Base-by-base conservation (phyloP, 2,329 filamentous ascomycete species). In the Chalara sp. region DNA sequence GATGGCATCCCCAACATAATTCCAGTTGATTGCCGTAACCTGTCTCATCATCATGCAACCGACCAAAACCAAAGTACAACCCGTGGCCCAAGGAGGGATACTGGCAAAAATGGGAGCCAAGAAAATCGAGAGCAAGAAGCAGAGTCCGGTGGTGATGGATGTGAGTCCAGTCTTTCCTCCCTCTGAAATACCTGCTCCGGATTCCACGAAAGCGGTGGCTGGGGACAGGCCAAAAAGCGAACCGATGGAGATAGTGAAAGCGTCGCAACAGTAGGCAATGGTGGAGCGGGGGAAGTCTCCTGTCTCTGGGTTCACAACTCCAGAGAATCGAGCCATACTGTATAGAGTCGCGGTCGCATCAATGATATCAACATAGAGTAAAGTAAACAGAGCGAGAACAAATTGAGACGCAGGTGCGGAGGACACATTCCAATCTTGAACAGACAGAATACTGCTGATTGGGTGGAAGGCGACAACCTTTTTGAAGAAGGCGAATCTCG, bases 281-380 rank as follows among this genome's bases (percentile, higher is more conserved):
- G 89, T 89, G 2, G 87, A 91, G 42, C 89, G 84, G 48, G 91
- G 87, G 56, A 96, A 96, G 64, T 95, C 89, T n/a, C 84, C 81
- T 2, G 85, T 81, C 43, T 79, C 74, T 58, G 76, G 68, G 62
- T 84, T 76, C 57, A 86, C 80, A 43, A 79, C 77, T 31, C 81
- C 80, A 54, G 80, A 83, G 69, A 89, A 89, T 28, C 84, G 82
- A 1, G 86, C 86, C 86, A 90, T 89, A 12, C 84, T 86, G 69
- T 89, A 89, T 37, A 89, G 70, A 0, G 86, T 89, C 40, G 85
- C 86, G 0, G 86, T 89, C 61, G 83, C 84, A 63, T 89, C 86
- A 53, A 90, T 83, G 58, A 89, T 87, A 60, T 89, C 86, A 47
- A 90, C 86, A 53, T 89, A 89, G 3, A 90, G 75, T 63, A 90